These are phyloP conservation scores for Lipomyces lipofer DNA, from an alignment of 805 yeast species.

Conservation along the genomic window DNA sequence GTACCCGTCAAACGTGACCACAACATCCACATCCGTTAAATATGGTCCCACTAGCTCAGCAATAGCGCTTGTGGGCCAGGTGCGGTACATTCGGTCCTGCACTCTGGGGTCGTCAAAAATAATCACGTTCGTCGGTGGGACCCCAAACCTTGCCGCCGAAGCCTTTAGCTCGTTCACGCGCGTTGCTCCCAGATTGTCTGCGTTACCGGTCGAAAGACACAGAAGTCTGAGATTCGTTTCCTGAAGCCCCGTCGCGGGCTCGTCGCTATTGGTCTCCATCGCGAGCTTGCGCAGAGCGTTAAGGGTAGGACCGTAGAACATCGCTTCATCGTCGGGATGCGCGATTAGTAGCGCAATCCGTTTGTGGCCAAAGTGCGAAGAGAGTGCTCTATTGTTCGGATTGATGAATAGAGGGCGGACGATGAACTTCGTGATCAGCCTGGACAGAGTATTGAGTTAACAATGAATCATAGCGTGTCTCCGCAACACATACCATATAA, in stretches of 20 bases:
- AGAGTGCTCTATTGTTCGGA: constrained; percentile 7
- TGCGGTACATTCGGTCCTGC: constrained; percentile 65
- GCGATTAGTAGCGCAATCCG: constrained; percentile 59
- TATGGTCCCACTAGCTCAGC: constrained; percentile 42
- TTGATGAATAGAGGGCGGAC: too few relatives aligned
- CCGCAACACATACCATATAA: constrained; percentile 6
- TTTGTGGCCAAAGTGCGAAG: constrained; percentile 13
- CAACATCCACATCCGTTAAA: constrained; percentile 39
- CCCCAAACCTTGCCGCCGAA: constrained; percentile 58
- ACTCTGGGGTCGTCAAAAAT: constrained; percentile 54
- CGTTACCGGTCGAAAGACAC: constrained; percentile 70
- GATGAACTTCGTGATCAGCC: constrained; percentile 9
- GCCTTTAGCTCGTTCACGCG: constrained; percentile 60
- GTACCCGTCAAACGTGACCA: constrained; percentile 74
- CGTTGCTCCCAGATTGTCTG: constrained; percentile 65
- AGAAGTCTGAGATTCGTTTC: constrained; percentile 16
- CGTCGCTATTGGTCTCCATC: constrained; percentile 26
- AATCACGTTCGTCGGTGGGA: constrained; percentile 43
- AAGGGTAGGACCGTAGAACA: constrained; percentile 89
- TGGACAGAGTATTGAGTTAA: neutral
- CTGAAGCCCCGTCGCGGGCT: neutral
- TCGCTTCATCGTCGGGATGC: constrained; percentile 98
- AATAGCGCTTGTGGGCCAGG: constrained; percentile 60
- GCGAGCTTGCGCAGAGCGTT: constrained; percentile 43
- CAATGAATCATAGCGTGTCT: neutral